phyloP scores from a whole-genome alignment of 495 filamentous ascomycete genomes.

The Podospora pseudopauciseta region DNA sequence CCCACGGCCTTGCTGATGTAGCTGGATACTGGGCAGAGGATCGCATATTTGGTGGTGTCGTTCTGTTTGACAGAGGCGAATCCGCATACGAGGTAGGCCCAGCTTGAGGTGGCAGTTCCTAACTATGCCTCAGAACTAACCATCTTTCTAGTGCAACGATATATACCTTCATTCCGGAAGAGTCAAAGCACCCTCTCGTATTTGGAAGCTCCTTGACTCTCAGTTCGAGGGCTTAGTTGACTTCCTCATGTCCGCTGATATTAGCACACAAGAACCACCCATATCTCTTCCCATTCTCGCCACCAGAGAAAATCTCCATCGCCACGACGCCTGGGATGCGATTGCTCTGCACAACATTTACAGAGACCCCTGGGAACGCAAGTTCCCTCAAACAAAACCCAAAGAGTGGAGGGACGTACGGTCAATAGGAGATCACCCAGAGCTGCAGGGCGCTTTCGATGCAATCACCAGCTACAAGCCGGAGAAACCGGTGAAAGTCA shows the following conservation, averaged over 20 bases:
- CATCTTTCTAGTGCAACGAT: conserved; percentile 8
- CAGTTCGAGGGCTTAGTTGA: conserved; percentile 2
- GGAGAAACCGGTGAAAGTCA: not conserved
- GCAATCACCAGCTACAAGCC: not conserved
- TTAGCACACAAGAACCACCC: not conserved
- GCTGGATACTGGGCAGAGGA: conserved; percentile 17
- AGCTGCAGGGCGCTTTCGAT: not conserved
- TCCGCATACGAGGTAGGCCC: conserved; percentile 7
- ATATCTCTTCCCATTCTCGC: conserved; percentile 5
- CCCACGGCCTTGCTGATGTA: conserved; percentile 7
- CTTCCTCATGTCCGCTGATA: conserved; percentile 4
- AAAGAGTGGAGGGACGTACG: conserved; percentile 1
- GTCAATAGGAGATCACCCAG: conserved; percentile 2
- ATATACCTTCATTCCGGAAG: conserved; percentile 10
- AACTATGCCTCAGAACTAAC: too few species aligned
- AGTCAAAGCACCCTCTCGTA: not conserved
- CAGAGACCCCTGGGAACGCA: conserved; percentile 15
- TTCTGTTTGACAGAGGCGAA: conserved; percentile 4
- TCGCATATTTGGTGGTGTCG: conserved; percentile 10
- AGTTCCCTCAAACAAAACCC: conserved; percentile 2
- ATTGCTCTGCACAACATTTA: conserved; percentile 12
- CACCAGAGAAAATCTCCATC: not conserved
- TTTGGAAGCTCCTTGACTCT: conserved; percentile 8
- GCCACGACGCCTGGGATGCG: conserved; percentile 12
- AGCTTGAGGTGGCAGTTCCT: too few species aligned